These are phyloP conservation scores for Aureobasidium sp. DNA, from an alignment of 2,329 filamentous ascomycete species.

Conservation along the genomic window DNA sequence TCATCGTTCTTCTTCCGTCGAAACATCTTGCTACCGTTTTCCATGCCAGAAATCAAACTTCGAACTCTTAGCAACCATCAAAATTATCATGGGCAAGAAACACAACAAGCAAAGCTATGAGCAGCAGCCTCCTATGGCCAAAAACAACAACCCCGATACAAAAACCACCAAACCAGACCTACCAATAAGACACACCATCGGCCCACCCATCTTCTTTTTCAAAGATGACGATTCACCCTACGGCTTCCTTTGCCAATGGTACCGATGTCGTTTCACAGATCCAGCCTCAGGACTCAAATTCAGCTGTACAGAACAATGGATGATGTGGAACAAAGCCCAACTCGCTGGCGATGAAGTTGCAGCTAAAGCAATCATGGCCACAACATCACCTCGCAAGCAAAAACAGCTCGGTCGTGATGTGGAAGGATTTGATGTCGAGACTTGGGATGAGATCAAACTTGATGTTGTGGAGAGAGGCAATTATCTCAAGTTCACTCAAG, in stretches of 20 bases:
- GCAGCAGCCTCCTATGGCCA: background rate
- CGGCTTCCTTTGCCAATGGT: constrained; percentile 59
- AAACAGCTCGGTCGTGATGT: constrained; percentile 53
- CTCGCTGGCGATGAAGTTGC: background rate
- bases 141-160: background rate
- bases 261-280: constrained; percentile 22
- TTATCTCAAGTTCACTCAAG: constrained; percentile 51
- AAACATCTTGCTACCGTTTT: background rate
- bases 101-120: background rate
- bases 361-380: background rate
- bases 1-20: background rate
- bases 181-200: background rate
- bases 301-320: background rate
- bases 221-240: constrained; percentile 37
- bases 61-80: background rate
- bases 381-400: constrained; percentile 28
- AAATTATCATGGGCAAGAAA: background rate
- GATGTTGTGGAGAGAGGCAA: constrained; percentile 54
- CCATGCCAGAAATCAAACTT: background rate
- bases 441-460: constrained; percentile 48
- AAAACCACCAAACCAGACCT: background rate
- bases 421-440: constrained; percentile 42
- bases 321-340: constrained; percentile 13
- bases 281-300: background rate
- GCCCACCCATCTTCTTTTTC: constrained; percentile 31